phyloP scores from a whole-genome alignment of 257 asterid species.

The Anisodus acutangulus region DNA sequence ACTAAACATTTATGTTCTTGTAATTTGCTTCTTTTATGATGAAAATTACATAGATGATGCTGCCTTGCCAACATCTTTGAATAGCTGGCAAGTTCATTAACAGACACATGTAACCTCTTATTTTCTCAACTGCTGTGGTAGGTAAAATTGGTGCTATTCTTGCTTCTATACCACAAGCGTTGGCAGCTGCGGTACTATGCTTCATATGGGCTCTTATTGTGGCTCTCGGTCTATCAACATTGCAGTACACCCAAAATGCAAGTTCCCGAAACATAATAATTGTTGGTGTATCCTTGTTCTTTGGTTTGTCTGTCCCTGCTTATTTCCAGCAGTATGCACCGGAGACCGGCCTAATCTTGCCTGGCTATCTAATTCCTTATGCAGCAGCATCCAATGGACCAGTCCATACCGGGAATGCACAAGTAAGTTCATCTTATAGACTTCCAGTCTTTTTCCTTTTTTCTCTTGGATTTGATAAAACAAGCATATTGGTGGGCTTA shows the following conservation, averaged over 20 bases:
- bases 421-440: constrained; percentile 51
- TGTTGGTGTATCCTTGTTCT: constrained; percentile 85
- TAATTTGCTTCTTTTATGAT: background rate
- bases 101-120: background rate
- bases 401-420: constrained; percentile 59
- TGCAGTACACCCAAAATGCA: constrained; percentile 76
- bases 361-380: constrained; percentile 83
- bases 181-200: constrained; percentile 94
- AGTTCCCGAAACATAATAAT: constrained; percentile 84
- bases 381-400: constrained; percentile 98
- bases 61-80: background rate
- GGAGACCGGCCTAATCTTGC: constrained; percentile 70
- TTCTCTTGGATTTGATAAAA: background rate
- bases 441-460: background rate
- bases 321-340: constrained; percentile 90
- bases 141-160: constrained; percentile 96
- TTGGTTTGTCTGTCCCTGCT: constrained; percentile 91
- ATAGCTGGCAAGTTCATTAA: background rate
- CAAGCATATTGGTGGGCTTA: background rate
- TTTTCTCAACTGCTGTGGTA: constrained; percentile 28
- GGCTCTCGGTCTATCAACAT: constrained; percentile 78
- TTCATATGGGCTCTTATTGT: constrained; percentile 86
- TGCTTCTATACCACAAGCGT: constrained; percentile 94
- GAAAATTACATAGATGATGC: background rate
- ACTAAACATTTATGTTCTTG: background rate